Evolutionary conservation across 768 basidiomycete species (phyloP), one percentile per base, ranked within the genome.

Genomic region (Russula sp.): DNA sequence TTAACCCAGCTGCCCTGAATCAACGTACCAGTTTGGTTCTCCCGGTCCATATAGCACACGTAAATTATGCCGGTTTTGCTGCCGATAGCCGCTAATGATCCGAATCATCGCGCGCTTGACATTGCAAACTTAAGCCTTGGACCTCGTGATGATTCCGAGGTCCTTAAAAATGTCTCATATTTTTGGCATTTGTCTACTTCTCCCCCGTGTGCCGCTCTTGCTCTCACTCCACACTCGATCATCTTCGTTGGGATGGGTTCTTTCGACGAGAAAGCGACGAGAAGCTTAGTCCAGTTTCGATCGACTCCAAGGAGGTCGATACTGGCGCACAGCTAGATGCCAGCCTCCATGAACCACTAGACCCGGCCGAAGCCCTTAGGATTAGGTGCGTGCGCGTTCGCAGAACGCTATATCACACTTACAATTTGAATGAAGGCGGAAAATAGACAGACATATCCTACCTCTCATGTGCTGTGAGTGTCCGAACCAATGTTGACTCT

Each of bases 391-490:
- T 32, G 26, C 5, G 26, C 4, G 20, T 28, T 20, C 20, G 5
- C 7, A 5, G 10, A 28, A 10, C 40, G 36, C 40, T 46, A 18
- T 16, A 4, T 28, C n/a, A n/a, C 30, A 18, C 24, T 50, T 44
- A 8, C 49, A 80, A 83, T 48, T 58, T 20, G 2, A 53, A 34
- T 16, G 14, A 63, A 66, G 66, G 65, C 78, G 74, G 70, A 88
- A 90, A 73, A 88, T 89, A 48, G 88, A 89, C 73, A 73, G 74
- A 65, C 82, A 87, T 71, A 83, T 89, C 32, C 73, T 89, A 40
- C 87, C 87, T 30, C 73, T 89, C 70, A 89, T 88, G 87, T 87
- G 84, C 67, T 78, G 87, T 88, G 72, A 70, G 87, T 82, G n/a
- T 57, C 9, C 5, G 3, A 28, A 54, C 7, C 16, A 32, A 13